phyloP scores from a whole-genome alignment of 2,329 filamentous ascomycete species.

The Venturia oleaginea region DNA sequence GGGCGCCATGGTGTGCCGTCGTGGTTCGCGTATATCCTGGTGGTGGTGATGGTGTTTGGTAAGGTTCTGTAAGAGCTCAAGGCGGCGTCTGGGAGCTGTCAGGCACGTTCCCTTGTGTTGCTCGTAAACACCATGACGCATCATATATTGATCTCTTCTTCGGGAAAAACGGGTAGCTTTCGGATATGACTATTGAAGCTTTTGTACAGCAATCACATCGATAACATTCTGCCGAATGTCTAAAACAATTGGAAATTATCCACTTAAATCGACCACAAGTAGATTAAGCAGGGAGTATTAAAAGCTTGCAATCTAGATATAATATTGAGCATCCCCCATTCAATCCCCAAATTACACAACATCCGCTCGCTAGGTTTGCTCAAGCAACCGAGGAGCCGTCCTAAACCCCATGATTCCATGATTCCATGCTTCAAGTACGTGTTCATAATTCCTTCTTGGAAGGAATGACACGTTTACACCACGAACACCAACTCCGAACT shows the following conservation, averaged over 20 bases:
- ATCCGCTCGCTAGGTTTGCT: neutral
- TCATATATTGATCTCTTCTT: neutral
- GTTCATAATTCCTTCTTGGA: constrained; percentile 36
- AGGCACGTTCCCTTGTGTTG: neutral
- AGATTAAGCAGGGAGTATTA: too few species aligned
- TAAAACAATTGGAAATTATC: too few species aligned
- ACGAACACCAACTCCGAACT: constrained; percentile 79
- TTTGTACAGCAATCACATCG: too few species aligned
- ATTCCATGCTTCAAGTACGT: neutral
- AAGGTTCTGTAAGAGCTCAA: neutral
- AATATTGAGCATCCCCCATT: too few species aligned
- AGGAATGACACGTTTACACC: constrained; percentile 73
- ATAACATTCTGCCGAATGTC: too few species aligned
- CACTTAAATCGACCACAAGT: too few species aligned
- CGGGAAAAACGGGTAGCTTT: too few species aligned
- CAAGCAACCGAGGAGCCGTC: neutral
- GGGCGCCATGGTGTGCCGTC: neutral
- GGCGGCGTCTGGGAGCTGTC: neutral
- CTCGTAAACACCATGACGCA: constrained; percentile 1
- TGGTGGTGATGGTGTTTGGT: neutral
- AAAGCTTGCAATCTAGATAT: too few species aligned
- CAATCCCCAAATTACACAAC: neutral
- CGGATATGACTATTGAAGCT: neutral
- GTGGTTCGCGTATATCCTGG: neutral
- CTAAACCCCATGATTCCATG: neutral